A percentile compares a stretch with the other conserved stretches of the same genome.
These are phyloP conservation scores for Ogataea pilisensis DNA, from an alignment of 805 yeast genomes.

Conservation along the genomic window DNA sequence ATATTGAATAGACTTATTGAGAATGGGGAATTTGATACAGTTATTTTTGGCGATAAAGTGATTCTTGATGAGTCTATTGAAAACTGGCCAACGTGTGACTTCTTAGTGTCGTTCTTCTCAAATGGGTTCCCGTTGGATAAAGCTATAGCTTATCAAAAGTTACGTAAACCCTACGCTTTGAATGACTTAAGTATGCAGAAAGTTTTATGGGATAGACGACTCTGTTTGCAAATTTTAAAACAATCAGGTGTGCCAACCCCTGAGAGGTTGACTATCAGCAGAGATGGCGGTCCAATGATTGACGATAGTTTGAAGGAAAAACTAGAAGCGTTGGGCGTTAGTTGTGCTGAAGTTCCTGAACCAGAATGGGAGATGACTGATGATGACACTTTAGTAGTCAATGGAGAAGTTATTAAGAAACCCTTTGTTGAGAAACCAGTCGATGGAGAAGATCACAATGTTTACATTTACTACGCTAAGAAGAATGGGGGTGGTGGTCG, in stretches of 20 bases:
- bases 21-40: slow-evolving; percentile 93
- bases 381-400: slow-evolving; percentile 74
- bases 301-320: slow-evolving; percentile 62
- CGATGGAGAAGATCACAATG: slow-evolving; percentile 98
- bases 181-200: slow-evolving; percentile 91
- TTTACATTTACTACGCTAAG: slow-evolving; percentile 83
- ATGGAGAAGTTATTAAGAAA: slow-evolving; percentile 68
- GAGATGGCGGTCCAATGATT: slow-evolving; percentile 95
- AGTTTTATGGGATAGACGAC: slow-evolving; percentile 94
- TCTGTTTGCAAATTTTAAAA: slow-evolving; percentile 75
- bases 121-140: slow-evolving; percentile 94
- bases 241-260: slow-evolving; percentile 90
- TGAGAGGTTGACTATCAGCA: slow-evolving; percentile 74
- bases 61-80: slow-evolving; percentile 89
- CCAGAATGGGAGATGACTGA: slow-evolving; percentile 87
- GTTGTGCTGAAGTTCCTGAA: slow-evolving; percentile 46
- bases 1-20: slow-evolving; percentile 84
- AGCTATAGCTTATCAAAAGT: slow-evolving; percentile 84
- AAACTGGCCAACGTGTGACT: slow-evolving; percentile 99
- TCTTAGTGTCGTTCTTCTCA: slow-evolving; percentile 88
- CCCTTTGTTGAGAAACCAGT: slow-evolving; percentile 99
- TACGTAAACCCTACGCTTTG: slow-evolving; percentile 84
- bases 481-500: slow-evolving; percentile 98
- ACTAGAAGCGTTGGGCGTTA: slow-evolving; percentile 59
- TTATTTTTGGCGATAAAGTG: slow-evolving; percentile 95